Conservation (phyloP, 2,329 filamentous ascomycete species). For the Pseudophaeomoniella oleicola region DNA sequence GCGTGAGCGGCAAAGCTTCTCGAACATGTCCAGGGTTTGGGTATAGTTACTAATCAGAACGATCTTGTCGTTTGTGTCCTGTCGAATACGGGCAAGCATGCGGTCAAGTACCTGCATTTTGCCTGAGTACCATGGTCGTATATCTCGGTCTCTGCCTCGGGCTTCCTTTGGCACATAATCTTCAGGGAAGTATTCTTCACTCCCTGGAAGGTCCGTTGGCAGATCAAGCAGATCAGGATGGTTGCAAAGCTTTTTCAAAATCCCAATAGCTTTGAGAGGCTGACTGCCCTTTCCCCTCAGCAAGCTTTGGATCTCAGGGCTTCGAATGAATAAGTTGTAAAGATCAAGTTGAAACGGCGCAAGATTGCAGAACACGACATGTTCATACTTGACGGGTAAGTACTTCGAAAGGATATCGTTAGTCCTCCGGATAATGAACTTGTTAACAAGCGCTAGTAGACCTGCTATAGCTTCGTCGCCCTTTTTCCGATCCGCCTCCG, state of each 20-base stretch:
- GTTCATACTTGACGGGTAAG: constrained; percentile 93
- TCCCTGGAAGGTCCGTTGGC: constrained; percentile 70
- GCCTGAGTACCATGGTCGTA: constrained; percentile 92
- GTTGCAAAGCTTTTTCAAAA: constrained; percentile 97
- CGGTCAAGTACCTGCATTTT: constrained; percentile 98
- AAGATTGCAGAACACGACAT: constrained; percentile 94
- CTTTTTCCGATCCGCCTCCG: constrained; percentile 64
- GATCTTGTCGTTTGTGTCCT: constrained; percentile 97
- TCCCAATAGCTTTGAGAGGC: constrained; percentile 87
- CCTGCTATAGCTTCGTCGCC: constrained; percentile 74
- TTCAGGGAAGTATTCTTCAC: constrained; percentile 64
- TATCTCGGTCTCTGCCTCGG: constrained; percentile 75
- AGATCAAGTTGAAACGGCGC: constrained; percentile 84
- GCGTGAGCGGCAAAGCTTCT: constrained; percentile 71
- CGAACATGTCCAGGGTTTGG: constrained; percentile 87
- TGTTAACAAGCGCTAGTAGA: constrained; percentile 76
- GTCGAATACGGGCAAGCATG: constrained; percentile 89
- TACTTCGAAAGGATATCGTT: constrained; percentile 99
- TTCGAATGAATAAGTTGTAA: constrained; percentile 95
- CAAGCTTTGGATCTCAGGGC: constrained; percentile 83
- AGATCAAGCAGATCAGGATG: constrained; percentile 87
- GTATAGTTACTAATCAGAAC: constrained; percentile 98
- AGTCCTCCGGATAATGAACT: constrained; percentile 93
- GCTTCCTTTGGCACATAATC: constrained; percentile 82
- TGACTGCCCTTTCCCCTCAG: constrained; percentile 89